Conservation (phyloP, 768 basidiomycete species). For the Leccinum uliginosum region DNA sequence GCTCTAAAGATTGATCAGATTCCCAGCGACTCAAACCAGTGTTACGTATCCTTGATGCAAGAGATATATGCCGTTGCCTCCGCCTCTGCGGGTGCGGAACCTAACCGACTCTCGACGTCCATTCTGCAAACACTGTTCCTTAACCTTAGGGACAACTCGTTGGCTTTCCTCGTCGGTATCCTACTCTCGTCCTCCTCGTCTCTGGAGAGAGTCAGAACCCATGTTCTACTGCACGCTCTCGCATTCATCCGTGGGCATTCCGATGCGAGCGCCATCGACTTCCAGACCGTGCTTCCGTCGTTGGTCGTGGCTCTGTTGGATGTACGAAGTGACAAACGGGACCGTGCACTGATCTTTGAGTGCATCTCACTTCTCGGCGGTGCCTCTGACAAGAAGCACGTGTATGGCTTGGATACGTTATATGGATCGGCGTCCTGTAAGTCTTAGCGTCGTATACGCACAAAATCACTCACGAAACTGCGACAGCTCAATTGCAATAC, state of each 20-base stretch:
- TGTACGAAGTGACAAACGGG: slow-evolving; percentile 24
- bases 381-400: slow-evolving; percentile 38
- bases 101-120: slow-evolving; percentile 42
- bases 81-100: slow-evolving; percentile 41
- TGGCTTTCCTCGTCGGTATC: slow-evolving; percentile 80
- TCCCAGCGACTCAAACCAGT: slow-evolving; percentile 22
- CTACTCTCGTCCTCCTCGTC: slow-evolving; percentile 41
- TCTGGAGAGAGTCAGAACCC: slow-evolving; percentile 36
- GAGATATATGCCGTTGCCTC: slow-evolving; percentile 66
- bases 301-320: slow-evolving; percentile 54
- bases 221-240: slow-evolving; percentile 68
- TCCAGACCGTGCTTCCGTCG: slow-evolving; percentile 74
- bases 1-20: slow-evolving; percentile 15
- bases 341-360: slow-evolving; percentile 40
- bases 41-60: slow-evolving; percentile 60
- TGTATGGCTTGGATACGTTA: slow-evolving; percentile 71
- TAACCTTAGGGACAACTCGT: slow-evolving; percentile 61
- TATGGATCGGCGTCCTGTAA: slow-evolving; percentile 61
- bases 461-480: slow-evolving; percentile 15
- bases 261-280: slow-evolving; percentile 57
- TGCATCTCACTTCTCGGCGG: slow-evolving; percentile 49
- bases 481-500: slow-evolving; percentile 55
- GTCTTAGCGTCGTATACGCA: slow-evolving; percentile 17
- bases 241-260: slow-evolving; percentile 79
- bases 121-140: slow-evolving; percentile 65